These are phyloP conservation scores for Colletotrichum sp. DNA, from an alignment of 2,329 filamentous ascomycete species.

Conservation along the genomic window DNA sequence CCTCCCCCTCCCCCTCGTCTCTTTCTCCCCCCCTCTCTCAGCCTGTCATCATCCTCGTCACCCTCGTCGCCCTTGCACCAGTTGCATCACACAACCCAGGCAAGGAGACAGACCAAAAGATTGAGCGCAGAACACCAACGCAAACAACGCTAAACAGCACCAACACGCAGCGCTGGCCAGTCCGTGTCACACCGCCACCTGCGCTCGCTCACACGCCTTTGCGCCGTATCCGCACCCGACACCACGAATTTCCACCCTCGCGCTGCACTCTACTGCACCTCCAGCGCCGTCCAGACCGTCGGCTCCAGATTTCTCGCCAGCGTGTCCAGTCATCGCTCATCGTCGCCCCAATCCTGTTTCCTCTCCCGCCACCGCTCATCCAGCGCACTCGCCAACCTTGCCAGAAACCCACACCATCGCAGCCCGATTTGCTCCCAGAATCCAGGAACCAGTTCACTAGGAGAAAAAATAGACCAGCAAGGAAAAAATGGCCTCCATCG, in stretches of 20 bases:
- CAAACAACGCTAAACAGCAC: background rate
- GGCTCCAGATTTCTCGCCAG: background rate
- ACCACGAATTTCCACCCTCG: background rate
- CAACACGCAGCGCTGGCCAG: background rate
- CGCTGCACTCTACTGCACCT: conserved; percentile 2
- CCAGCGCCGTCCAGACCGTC: background rate
- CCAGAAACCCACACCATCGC: background rate
- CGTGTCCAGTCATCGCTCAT: background rate
- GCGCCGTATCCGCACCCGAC: background rate
- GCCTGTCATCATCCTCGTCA: background rate
- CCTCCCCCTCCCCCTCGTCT: background rate
- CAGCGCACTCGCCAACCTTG: background rate
- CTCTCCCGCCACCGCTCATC: background rate
- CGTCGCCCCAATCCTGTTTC: background rate
- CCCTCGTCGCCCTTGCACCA: background rate
- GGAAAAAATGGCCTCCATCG: conserved; percentile 2
- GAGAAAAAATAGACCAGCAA: background rate
- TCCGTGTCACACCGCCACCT: conserved; percentile 4
- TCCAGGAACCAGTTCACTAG: background rate
- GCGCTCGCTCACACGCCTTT: background rate
- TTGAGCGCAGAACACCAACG: background rate
- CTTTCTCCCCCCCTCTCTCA: background rate
- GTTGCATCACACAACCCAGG: background rate
- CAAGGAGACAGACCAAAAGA: background rate
- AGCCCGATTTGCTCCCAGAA: background rate